A percentile compares a stretch with the other conserved stretches of the same genome.
These are phyloP conservation scores for Daldinia concentrica DNA, from an alignment of 495 filamentous ascomycete genomes.

Conservation along the genomic window DNA sequence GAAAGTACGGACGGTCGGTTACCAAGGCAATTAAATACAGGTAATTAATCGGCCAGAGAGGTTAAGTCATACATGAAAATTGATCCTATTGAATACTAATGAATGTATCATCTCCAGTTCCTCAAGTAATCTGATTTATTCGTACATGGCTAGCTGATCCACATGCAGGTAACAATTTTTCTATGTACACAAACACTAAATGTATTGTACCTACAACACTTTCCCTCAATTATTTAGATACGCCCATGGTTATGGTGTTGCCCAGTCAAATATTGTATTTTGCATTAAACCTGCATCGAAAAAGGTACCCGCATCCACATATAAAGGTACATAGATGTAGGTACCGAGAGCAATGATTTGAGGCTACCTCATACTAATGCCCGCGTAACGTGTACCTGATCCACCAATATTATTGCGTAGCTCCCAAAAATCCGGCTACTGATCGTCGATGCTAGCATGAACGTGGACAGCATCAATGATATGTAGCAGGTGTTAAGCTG, in stretches of 20 bases:
- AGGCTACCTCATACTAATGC: neutral
- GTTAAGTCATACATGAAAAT: conserved; percentile 26
- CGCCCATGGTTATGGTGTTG: neutral
- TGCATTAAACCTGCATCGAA: neutral
- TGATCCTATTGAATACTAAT: conserved; percentile 7
- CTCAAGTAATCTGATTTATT: neutral
- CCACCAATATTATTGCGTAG: neutral
- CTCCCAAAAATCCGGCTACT: neutral
- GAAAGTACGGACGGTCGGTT: conserved; percentile 7
- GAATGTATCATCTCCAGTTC: neutral
- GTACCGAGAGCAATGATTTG: neutral
- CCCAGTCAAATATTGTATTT: neutral
- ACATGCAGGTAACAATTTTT: neutral
- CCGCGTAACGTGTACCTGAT: neutral
- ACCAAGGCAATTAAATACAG: conserved; percentile 27
- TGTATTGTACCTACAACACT: neutral
- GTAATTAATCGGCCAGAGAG: conserved; percentile 10
- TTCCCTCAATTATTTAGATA: neutral
- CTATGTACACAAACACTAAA: neutral
- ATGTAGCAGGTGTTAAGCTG: conserved; percentile 10
- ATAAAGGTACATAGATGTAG: neutral
- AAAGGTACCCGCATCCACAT: neutral
- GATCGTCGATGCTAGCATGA: neutral
- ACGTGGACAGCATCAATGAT: neutral
- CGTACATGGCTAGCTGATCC: conserved; percentile 1